phyloP scores from a whole-genome alignment of 257 asterid species.

The Nicotiana tomentosiformis region DNA sequence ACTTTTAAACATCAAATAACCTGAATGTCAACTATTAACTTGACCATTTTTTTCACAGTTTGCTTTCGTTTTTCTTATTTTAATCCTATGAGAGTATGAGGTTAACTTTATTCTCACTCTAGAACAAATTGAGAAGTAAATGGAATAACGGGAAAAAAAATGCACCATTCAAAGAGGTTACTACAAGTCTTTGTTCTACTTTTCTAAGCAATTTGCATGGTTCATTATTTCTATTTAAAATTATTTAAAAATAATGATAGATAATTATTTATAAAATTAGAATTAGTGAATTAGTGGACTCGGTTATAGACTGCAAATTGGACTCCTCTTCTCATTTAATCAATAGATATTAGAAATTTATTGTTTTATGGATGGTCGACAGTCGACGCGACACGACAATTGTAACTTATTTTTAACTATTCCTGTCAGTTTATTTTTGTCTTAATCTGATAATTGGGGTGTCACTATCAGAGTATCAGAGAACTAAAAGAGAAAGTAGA shows the following conservation, averaged over 20 bases:
- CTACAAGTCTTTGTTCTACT: neutral
- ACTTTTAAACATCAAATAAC: neutral
- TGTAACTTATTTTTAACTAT: neutral
- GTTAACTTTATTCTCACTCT: neutral
- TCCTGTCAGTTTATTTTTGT: neutral
- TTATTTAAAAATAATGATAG: too few relatives aligned
- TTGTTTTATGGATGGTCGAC: neutral
- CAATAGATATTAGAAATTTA: too few relatives aligned
- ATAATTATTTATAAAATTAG: neutral
- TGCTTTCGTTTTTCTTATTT: too few relatives aligned
- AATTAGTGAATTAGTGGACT: neutral
- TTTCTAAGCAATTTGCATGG: neutral
- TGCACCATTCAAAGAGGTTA: too few relatives aligned
- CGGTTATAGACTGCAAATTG: neutral
- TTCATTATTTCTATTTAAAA: too few relatives aligned
- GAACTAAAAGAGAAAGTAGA: neutral
- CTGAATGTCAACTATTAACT: neutral
- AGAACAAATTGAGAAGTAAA: too few relatives aligned
- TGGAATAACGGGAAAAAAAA: too few relatives aligned
- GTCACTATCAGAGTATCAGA: neutral
- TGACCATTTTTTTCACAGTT: neutral
- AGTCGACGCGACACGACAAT: neutral
- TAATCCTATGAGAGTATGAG: neutral
- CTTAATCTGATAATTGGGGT: neutral
- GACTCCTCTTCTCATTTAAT: neutral